Base-by-base conservation (phyloP, 2,329 filamentous ascomycete genomes). In the Diaporthe helianthi region DNA sequence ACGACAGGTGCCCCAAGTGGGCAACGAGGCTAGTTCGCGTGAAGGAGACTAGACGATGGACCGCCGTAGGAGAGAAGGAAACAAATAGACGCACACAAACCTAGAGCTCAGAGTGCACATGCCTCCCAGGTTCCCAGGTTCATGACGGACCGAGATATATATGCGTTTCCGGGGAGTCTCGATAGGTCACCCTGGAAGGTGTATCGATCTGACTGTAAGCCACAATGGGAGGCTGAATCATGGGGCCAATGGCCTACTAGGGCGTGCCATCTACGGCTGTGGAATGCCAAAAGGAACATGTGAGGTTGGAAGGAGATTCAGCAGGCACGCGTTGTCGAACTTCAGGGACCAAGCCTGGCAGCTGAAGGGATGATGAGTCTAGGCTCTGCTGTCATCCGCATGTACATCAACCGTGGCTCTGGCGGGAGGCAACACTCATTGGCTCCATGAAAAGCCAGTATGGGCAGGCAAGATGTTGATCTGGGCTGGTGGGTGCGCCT, bases 1-100 rank as follows among this genome's bases (percentile, higher is more conserved):
- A 53, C 33, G 24, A 46, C 26, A 66, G 71, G 65, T 13, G 36
- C 58, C 72, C 72, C 72, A 66, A 29, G 19, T n/a, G 71, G 71
- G 72, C 66, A 65, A 65, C 58, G 38, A 33, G n/a, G 17, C 22
- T 9, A 17, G 26, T 6, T 47, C n/a, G n/a, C 38, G 10, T 29
- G 36, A 33, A 33, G 38, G 47, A 15, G 17, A 19, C 7, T 13
- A 36, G 13, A 9, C 10, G 64, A 47, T 26, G 13, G 29, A 29
- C 19, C 12, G n/a, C 12, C 10, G 38, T 7, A 24, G 12, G 19
- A 29, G 15, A n/a, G 38, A 49, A n/a, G 15, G 31, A 8, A 31
- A 26, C 13, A 46, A 49, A 47, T 7, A 31, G 33, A 31, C 41
- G 41, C 52, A 29, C 64, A 17, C 36, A 44, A 31, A 29, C 5